Base-by-base conservation (phyloP, 805 yeast species). In the Scheffersomyces amazonensis region DNA sequence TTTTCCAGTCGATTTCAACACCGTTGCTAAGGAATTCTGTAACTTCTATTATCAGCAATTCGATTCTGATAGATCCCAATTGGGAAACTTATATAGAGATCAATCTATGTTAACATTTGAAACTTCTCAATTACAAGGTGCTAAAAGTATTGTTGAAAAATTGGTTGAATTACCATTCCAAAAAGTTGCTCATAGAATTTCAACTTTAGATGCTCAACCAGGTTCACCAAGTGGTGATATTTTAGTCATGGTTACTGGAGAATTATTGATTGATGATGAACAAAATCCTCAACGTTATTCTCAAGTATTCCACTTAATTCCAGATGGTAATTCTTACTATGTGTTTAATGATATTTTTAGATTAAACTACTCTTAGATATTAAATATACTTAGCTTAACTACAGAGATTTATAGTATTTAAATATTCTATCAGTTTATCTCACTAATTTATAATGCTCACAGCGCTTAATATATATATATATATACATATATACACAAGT, bases 101-200 rank as follows among this genome's bases (percentile, higher is more conserved):
- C 90, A 87, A 62, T 89, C 97, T 20, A 93, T 93, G 99, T 75
- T 93, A 68, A 93, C 99, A 34, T 93, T 93, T 56, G 99, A 93
- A 71, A 82, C 90, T 39, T 74, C 89, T 42, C 97, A 91, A 74
- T 75, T 86, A 49, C 99, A 91, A 73, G 99, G 99, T 51, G 87
- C 95, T 41, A 82, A 83, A 71, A 83, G 74, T 54, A 93, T 93
- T 57, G 89, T 93, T 47, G 98, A 93, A 71, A 91, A 93, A 64
- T 78, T 93, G 50, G 81, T 80, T 18, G 78, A 89, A 27, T 76
- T 93, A 54, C 96, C 96, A 36, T 93, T 93, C 76, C 83, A 78
- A 62, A 89, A 89, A 69, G 97, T 93, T 41, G 83, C 79, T 35
- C 99, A 93, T 73, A 78, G 95, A 71, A 84, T 93, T 59, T 82